Evolutionary conservation across 768 basidiomycete genomes (phyloP), one percentile per base, ranked within the genome.

Genomic region (Trametopsis cervina): DNA sequence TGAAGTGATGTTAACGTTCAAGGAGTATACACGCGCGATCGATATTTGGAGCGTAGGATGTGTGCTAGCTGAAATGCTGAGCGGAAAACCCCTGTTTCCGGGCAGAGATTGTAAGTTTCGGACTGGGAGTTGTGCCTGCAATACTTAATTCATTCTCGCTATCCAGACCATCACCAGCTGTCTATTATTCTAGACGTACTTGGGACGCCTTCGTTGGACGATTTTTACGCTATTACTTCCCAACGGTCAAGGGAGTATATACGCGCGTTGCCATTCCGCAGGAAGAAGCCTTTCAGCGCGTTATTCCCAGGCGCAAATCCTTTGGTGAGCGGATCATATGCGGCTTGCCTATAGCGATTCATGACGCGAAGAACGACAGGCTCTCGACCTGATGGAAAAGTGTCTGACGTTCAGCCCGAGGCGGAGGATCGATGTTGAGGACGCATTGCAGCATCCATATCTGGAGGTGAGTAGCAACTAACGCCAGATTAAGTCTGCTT

Each of bases 1-100:
- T 0, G 95, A 97, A 64, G 89, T 98, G 52, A 97, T 98, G 95
- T 76, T 98, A 27, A 95, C 91, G 0, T 97, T 96, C 73, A 92
- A 94, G 61, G 85, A 94, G 70, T 97, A 97, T 63, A 93, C 91
- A 4, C 78, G 79, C 26, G 85, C 85, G 0, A 87, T 90, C 64
- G 88, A 90, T 54, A 77, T 91, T 62, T 92, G 89, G 89, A 82
- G 81, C 50, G 87, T 90, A 17, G 86, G 89, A 1, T 91, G 89
- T 60, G 82, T 90, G 2, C 67, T 90, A 41, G 94, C 93, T 5
- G 93, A 94, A 67, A 92, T 94, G 90, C 69, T 94, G 0, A 81
- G 76, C 50, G 90, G 94, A n/a, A 83, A 87, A 60, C 89, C 94
- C 0, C 67, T 97, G 49, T 98, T 97, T 66, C 94, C 94, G 4